Percentiles rank a stretch among this genome's conserved stretches.
Evolutionary conservation across 805 yeast genomes (phyloP).

Genomic region (Torulaspora maleeae): DNA sequence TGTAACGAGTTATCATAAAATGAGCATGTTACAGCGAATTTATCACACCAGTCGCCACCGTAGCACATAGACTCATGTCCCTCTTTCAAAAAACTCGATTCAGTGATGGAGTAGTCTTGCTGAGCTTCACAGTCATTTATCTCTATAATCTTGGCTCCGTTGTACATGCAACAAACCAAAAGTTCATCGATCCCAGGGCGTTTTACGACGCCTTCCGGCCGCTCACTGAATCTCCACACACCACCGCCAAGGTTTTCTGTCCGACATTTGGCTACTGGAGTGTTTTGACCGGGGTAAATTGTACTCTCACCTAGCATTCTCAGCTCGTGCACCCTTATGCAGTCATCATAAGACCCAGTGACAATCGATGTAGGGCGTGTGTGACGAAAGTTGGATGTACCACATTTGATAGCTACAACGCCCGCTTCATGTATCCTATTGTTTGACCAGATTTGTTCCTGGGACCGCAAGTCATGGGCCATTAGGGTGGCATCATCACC

Average conservation of each 20-base stretch:
- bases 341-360: slow-evolving; percentile 93
- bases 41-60: slow-evolving; percentile 82
- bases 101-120: slow-evolving; percentile 34
- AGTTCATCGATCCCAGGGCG: slow-evolving; percentile 42
- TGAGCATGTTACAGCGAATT: slow-evolving; percentile 74
- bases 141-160: slow-evolving; percentile 73
- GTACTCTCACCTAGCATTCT: slow-evolving; percentile 44
- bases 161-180: slow-evolving; percentile 89
- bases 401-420: slow-evolving; percentile 69
- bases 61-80: slow-evolving; percentile 92
- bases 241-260: slow-evolving; percentile 76
- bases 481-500: slow-evolving; percentile 82
- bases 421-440: slow-evolving; percentile 82
- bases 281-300: slow-evolving; percentile 43
- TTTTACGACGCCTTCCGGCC: slow-evolving; percentile 34
- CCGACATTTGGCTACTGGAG: slow-evolving; percentile 44
- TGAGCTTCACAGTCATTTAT: slow-evolving; percentile 28
- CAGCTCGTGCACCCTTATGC: slow-evolving; percentile 62
- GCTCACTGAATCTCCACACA: slow-evolving; percentile 85
- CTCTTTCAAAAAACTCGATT: slow-evolving; percentile 41
- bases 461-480: slow-evolving; percentile 61
- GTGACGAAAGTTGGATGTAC: slow-evolving; percentile 24
- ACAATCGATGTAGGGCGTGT: slow-evolving; percentile 29
- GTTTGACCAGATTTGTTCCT: slow-evolving; percentile 32
- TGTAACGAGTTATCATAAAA: slow-evolving; percentile 85